Evolutionary conservation across 345 rosid species (phyloP), one percentile per base, ranked within the genome.

Genomic region (Gossypium mustelinum): DNA sequence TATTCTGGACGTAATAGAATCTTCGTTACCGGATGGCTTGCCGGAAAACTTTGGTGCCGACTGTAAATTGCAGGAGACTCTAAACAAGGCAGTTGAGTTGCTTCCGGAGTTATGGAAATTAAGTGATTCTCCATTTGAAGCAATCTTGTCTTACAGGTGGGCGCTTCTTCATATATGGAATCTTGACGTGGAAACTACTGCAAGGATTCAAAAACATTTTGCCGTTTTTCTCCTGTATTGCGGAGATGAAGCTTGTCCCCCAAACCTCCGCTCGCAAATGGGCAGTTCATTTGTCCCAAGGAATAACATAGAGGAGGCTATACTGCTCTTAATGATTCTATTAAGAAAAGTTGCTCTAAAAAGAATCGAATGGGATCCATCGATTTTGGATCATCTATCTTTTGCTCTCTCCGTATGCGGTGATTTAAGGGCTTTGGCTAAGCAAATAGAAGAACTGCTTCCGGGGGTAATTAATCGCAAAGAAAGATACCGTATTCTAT

Each of bases 21-120:
- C 91, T 84, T 89, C 96, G 76, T 73, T 86, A 39, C 84, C 90
- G 7, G 94, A 88, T 82, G 94, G 92, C 62, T 86, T 85, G 76
- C 91, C 96, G 20, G 85, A 87, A 79, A 89, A 86, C 79, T 86
- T 88, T 79, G 85, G 79, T 77, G 88, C 85, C 68, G 93, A 92
- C 76, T 80, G 85, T 77, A 92, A 92, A 85, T 78, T 92, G 85
- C 96, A 85, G 85, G 97, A 92, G 84, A 87, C 88, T 20, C 51
- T 90, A 52, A 82, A 59, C 17, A 90, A 89, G 82, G 96, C 96
- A 1, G 90, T 92, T 0, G 94, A 90, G 83, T 82, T 90, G 83
- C 96, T 92, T 84, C 97, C 97, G 43, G 88, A 92, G 74, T 78
- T 92, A 52, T 92, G 94, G 94, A 90, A 87, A 79, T 89, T 81